phyloP scores from a whole-genome alignment of 805 yeast species.

The Pichia californica region DNA sequence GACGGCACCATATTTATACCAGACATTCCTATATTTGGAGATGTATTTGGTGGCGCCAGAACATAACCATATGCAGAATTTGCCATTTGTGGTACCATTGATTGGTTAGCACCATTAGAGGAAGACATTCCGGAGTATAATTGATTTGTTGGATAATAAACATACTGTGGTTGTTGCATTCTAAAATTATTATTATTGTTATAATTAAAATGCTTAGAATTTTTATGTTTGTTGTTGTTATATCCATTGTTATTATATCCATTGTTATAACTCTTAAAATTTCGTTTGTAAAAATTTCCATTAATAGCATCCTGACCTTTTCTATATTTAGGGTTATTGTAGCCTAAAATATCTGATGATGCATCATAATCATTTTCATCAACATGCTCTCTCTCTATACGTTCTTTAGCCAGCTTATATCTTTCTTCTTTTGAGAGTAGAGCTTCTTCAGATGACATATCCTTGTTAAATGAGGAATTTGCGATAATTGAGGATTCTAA shows the following conservation, averaged over 20 bases:
- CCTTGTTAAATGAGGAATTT: not conserved
- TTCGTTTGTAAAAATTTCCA: too few relatives aligned
- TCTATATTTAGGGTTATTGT: too few relatives aligned
- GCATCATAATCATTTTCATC: too few relatives aligned
- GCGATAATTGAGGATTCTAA: not conserved
- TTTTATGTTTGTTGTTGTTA: slow-evolving; percentile 10
- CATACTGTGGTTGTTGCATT: not conserved
- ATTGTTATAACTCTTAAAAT: slow-evolving; percentile 14
- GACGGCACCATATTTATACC: slow-evolving; percentile 3
- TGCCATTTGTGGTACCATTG: not conserved
- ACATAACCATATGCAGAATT: not conserved
- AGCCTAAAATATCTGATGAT: too few relatives aligned
- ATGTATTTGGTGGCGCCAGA: not conserved
- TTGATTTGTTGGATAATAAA: slow-evolving; percentile 1
- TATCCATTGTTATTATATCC: slow-evolving; percentile 21
- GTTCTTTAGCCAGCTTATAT: slow-evolving; percentile 37
- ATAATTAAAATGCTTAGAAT: not conserved
- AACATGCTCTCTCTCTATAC: slow-evolving; percentile 25
- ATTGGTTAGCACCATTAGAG: not conserved
- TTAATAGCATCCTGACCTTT: too few relatives aligned
- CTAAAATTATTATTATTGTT: not conserved
- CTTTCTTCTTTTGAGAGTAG: slow-evolving; percentile 34
- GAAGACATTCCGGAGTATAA: not conserved
- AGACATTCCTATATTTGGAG: not conserved
- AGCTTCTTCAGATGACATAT: slow-evolving; percentile 16